Evolutionary conservation across 2,329 filamentous ascomycete genomes (phyloP).

Genomic region (Periconia macrospinosa): DNA sequence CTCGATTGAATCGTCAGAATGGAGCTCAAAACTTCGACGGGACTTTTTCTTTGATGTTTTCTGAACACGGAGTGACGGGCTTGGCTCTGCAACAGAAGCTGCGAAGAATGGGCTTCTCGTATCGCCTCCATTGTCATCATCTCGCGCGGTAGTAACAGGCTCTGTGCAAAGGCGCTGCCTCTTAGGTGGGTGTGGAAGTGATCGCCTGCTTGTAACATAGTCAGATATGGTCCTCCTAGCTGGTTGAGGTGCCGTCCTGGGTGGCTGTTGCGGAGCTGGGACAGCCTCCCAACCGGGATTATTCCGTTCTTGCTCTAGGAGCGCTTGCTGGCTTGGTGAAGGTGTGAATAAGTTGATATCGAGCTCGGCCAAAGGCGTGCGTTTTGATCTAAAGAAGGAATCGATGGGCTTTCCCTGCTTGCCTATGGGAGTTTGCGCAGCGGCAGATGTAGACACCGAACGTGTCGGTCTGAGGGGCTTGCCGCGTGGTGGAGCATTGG

Average conservation of each 20-base stretch:
- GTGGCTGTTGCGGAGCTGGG: slow-evolving; percentile 46
- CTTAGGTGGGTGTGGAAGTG: slow-evolving; percentile 48
- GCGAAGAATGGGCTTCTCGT: slow-evolving; percentile 52
- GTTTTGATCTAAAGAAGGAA: slow-evolving; percentile 66
- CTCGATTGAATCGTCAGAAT: slow-evolving; percentile 52
- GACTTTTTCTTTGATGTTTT: slow-evolving; percentile 34
- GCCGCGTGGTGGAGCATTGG: slow-evolving; percentile 36
- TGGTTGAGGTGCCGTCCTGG: slow-evolving; percentile 47
- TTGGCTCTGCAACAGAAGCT: slow-evolving; percentile 38
- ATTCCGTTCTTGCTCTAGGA: slow-evolving; percentile 56
- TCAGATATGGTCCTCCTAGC: slow-evolving; percentile 42
- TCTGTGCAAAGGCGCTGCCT: slow-evolving; percentile 51
- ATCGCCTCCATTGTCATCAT: slow-evolving; percentile 25
- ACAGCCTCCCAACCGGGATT: slow-evolving; percentile 59
- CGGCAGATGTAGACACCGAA: slow-evolving; percentile 10
- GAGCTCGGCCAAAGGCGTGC: slow-evolving; percentile 66
- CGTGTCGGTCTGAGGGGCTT: slow-evolving; percentile 45
- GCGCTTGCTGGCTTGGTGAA: slow-evolving; percentile 64
- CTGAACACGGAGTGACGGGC: slow-evolving; percentile 43
- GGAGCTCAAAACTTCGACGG: slow-evolving; percentile 48
- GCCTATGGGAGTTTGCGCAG: slow-evolving; percentile 49
- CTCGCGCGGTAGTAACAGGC: slow-evolving; percentile 28
- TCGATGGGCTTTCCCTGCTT: slow-evolving; percentile 66
- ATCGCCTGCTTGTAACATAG: slow-evolving; percentile 43
- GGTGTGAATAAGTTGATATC: slow-evolving; percentile 69